phyloP scores from a whole-genome alignment of 2,329 filamentous ascomycete genomes.

The Aspergillus texensis region DNA sequence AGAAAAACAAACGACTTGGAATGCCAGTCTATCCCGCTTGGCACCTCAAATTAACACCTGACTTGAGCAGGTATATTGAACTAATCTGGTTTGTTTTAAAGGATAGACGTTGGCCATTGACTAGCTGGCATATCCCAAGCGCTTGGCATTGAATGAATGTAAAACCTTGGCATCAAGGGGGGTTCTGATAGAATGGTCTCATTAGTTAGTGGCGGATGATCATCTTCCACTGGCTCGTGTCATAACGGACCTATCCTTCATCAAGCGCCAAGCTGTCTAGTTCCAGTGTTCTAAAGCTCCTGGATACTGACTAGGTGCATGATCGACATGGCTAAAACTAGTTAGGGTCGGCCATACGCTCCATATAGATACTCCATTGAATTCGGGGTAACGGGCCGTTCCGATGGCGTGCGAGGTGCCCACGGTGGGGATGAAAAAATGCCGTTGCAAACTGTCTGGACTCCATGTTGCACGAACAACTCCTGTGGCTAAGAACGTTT shows the following conservation, averaged over 20 bases:
- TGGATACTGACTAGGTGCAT: background rate
- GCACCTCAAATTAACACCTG: background rate
- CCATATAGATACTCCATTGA: background rate
- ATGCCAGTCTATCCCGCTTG: background rate
- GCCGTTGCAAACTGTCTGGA: background rate
- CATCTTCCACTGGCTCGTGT: background rate
- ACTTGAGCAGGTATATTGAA: background rate
- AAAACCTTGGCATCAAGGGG: background rate
- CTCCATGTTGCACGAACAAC: rapidly evolving
- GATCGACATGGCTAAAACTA: background rate
- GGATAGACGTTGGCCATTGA: background rate
- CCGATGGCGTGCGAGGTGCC: background rate
- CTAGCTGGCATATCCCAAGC: background rate
- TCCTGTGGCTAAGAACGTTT: no score
- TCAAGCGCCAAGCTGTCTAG: background rate
- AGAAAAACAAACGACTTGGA: background rate
- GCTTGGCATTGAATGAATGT: background rate
- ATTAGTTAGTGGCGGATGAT: background rate
- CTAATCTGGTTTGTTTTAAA: background rate
- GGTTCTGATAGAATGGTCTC: rapidly evolving
- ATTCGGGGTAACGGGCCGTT: background rate
- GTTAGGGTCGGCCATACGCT: background rate
- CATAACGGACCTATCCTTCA: no score
- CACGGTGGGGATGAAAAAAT: background rate
- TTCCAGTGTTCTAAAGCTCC: background rate